A percentile compares a stretch with the other conserved stretches of the same genome.
These are phyloP conservation scores for Mycena epipterygia DNA, from an alignment of 768 basidiomycete genomes.

Conservation along the genomic window DNA sequence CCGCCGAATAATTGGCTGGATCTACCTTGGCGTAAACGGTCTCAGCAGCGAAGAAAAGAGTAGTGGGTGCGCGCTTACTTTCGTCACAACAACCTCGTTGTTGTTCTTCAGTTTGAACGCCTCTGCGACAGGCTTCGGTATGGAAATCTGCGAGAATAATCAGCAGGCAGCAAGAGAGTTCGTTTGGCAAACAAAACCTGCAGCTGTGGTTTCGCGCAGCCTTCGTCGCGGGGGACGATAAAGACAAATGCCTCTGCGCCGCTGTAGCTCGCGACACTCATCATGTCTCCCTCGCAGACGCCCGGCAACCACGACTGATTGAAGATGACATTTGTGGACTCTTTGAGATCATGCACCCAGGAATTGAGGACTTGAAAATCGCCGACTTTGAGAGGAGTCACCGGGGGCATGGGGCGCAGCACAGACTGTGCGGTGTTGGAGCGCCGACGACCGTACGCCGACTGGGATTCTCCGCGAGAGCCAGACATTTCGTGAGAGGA, in stretches of 20 bases:
- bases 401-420: slow-evolving; percentile 59
- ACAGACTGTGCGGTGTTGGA: slow-evolving; percentile 84
- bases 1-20: slow-evolving; percentile 70
- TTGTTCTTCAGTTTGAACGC: slow-evolving; percentile 80
- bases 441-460: slow-evolving; percentile 70
- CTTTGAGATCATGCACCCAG: slow-evolving; percentile 83
- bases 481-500: slow-evolving; percentile 60
- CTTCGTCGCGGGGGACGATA: slow-evolving; percentile 75
- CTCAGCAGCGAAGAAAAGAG: background rate
- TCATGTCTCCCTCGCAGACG: slow-evolving; percentile 80
- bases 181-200: slow-evolving; percentile 58
- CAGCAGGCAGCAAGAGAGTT: background rate
- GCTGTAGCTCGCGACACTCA: slow-evolving; percentile 64
- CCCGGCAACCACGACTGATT: slow-evolving; percentile 87
- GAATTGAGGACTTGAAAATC: slow-evolving; percentile 73
- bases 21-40: slow-evolving; percentile 74
- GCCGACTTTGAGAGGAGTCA: slow-evolving; percentile 68
- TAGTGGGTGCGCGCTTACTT: slow-evolving; percentile 69
- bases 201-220: slow-evolving; percentile 69
- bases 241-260: slow-evolving; percentile 71
- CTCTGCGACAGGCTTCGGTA: slow-evolving; percentile 80
- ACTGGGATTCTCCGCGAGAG: slow-evolving; percentile 76
- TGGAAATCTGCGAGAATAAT: slow-evolving; percentile 69
- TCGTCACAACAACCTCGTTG: slow-evolving; percentile 77
- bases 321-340: slow-evolving; percentile 70